Evolutionary conservation across 2,329 filamentous ascomycete genomes (phyloP), one percentile per base, ranked within the genome.

Genomic region (Stagonosporopsis chrysanthemi): DNA sequence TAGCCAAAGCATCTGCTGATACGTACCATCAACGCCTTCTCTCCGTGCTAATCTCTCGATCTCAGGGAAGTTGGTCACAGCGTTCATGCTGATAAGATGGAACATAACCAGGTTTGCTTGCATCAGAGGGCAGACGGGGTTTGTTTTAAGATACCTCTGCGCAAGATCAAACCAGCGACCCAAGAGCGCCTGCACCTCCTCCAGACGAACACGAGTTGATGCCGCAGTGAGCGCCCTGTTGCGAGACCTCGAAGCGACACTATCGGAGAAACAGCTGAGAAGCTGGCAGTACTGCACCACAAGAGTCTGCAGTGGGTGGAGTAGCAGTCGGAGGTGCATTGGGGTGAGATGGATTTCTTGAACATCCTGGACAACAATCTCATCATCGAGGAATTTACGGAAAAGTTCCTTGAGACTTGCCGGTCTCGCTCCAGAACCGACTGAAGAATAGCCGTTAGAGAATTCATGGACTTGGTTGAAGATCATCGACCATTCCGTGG

Each of bases 51-150:
- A 78, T 3, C 83, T 81, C 76, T 91, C 88, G 42, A 90, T 85
- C 64, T 88, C 85, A 2, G 84, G 81, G 68, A 90, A 89, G 73
- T 86, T 86, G 15, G 87, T 88, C 26, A 89, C 83, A 8, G 86
- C 83, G 64, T 90, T 90, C 56, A 91, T 81, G 45, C 84, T 87
- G 69, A 91, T 86, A 39, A 91, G 81, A 65, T 91, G 88, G 72
- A 88, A 90, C 58, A 91, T 82, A 40, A 89, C 83, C 39, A 91
- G 75, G 67, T 88, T 90, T 61, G 85, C 86, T 65, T 84, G 83
- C 68, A 85, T 89, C 61, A 87, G 80, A 15, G 83, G 76, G 61
- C 87, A 89, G 44, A 77, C 75, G 1, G 83, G 81, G 66, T 87
- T 82, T n/a, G 78, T 74, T 67, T 85, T 84, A 65, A 80, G 76